These are phyloP conservation scores for Plantago rigida DNA, from an alignment of 305 asterid species.

Conservation along the genomic window DNA sequence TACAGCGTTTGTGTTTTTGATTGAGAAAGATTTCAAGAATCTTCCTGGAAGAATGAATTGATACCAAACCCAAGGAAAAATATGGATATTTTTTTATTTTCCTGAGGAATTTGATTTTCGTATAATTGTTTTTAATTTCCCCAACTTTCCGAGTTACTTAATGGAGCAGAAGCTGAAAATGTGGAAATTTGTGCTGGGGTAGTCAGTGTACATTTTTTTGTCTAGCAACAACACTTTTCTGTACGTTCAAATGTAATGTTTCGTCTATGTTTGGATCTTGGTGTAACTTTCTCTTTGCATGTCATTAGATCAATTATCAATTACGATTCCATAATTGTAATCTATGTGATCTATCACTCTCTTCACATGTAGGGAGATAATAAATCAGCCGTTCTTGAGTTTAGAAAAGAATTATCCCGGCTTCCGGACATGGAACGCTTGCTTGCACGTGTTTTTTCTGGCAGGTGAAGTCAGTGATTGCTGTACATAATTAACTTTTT, in stretches of 20 bases:
- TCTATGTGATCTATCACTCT: neutral
- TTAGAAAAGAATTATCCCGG: slow-evolving; percentile 72
- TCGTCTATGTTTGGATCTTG: neutral
- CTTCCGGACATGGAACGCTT: slow-evolving; percentile 94
- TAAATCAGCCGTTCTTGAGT: slow-evolving; percentile 56
- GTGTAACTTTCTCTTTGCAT: neutral
- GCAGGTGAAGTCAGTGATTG: slow-evolving; percentile 50
- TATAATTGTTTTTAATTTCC: neutral
- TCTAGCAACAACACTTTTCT: neutral
- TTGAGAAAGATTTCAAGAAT: neutral
- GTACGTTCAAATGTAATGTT: neutral
- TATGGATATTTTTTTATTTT: neutral
- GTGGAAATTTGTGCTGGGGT: neutral
- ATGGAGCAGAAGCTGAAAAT: neutral
- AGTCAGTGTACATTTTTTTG: neutral
- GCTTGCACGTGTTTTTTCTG: slow-evolving; percentile 78
- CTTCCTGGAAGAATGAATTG: neutral
- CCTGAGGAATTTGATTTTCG: too few relatives aligned
- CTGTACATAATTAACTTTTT: slow-evolving; percentile 16
- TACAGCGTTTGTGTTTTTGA: neutral
- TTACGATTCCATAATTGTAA: neutral
- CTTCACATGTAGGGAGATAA: slow-evolving; percentile 50
- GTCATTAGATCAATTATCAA: neutral
- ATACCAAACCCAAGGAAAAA: too few relatives aligned
- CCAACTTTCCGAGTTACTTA: neutral